Evolutionary conservation across 352 stramenopile genomes (phyloP).

Genomic region (Pythium guiyangense): DNA sequence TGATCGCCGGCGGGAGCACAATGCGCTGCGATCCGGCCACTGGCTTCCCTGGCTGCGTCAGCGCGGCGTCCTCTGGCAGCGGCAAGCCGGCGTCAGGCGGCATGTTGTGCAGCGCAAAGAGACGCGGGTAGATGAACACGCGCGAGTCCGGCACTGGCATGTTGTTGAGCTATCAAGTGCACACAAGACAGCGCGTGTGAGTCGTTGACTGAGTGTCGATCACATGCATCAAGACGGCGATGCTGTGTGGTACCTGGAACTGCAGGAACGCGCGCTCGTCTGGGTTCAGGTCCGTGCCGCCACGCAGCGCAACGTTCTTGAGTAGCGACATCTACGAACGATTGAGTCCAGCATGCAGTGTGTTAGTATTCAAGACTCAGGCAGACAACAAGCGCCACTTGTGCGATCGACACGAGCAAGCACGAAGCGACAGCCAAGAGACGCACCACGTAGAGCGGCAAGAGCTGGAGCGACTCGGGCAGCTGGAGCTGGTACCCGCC

Average conservation of each 20-base stretch:
- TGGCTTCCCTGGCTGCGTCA: conserved; percentile 30
- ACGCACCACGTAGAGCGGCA: conserved; percentile 93
- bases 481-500: conserved; percentile 78
- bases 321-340: conserved; percentile 90
- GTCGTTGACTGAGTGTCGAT: neutral
- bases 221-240: no score
- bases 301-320: conserved; percentile 97
- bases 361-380: neutral
- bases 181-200: conserved; percentile 5
- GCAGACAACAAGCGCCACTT: neutral
- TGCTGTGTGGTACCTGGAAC: conserved; percentile 48
- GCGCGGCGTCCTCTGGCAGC: conserved; percentile 32
- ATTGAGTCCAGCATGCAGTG: neutral
- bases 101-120: conserved; percentile 96
- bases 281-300: conserved; percentile 94
- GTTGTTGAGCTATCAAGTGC: conserved; percentile 74
- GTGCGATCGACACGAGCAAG: neutral
- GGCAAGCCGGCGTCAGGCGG: conserved; percentile 81
- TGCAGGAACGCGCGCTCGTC: conserved; percentile 95
- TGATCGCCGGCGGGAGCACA: conserved; percentile 88
- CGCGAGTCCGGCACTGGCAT: conserved; percentile 91
- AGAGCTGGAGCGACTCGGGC: conserved; percentile 90
- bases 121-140: conserved; percentile 95
- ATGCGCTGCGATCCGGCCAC: conserved; percentile 67
- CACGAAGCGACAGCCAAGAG: neutral